Evolutionary conservation across 495 filamentous ascomycete genomes (phyloP).

Genomic region (Pseudotulostoma volvatum): DNA sequence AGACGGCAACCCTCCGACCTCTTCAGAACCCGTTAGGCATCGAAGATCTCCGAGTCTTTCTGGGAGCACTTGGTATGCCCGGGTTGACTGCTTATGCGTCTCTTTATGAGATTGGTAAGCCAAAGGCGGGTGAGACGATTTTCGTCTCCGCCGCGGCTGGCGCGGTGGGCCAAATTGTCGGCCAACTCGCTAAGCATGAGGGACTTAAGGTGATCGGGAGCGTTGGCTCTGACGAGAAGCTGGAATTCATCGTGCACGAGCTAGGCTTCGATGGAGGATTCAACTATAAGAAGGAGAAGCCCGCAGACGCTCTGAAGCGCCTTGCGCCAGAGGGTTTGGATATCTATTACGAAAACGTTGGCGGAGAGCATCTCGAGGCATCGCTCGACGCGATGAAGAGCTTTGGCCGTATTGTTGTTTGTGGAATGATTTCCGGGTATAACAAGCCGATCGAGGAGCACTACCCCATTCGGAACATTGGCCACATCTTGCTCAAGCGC

Average conservation of each 20-base stretch:
- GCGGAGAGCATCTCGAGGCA: slow-evolving; percentile 74
- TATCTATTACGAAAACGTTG: slow-evolving; percentile 94
- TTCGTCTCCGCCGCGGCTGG: slow-evolving; percentile 71
- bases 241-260: slow-evolving; percentile 47
- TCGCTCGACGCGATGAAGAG: slow-evolving; percentile 51
- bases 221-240: slow-evolving; percentile 51
- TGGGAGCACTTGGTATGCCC: slow-evolving; percentile 75
- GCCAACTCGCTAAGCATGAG: slow-evolving; percentile 75
- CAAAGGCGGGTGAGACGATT: slow-evolving; percentile 78
- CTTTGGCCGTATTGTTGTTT: slow-evolving; percentile 53
- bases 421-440: slow-evolving; percentile 66
- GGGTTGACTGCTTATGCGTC: slow-evolving; percentile 71
- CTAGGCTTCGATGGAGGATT: slow-evolving; percentile 55
- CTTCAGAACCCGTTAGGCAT: slow-evolving; percentile 30
- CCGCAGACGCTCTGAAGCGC: slow-evolving; percentile 50
- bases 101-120: slow-evolving; percentile 68
- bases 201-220: slow-evolving; percentile 72
- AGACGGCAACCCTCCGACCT: slow-evolving; percentile 16
- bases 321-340: slow-evolving; percentile 73
- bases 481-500: slow-evolving; percentile 36
- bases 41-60: slow-evolving; percentile 33
- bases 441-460: slow-evolving; percentile 40
- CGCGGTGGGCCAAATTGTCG: slow-evolving; percentile 72
- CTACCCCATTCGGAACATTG: slow-evolving; percentile 56
- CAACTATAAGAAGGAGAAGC: slow-evolving; percentile 63